These are phyloP conservation scores for Microsporum audouinii DNA, from an alignment of 2,329 filamentous ascomycete species.

Conservation along the genomic window DNA sequence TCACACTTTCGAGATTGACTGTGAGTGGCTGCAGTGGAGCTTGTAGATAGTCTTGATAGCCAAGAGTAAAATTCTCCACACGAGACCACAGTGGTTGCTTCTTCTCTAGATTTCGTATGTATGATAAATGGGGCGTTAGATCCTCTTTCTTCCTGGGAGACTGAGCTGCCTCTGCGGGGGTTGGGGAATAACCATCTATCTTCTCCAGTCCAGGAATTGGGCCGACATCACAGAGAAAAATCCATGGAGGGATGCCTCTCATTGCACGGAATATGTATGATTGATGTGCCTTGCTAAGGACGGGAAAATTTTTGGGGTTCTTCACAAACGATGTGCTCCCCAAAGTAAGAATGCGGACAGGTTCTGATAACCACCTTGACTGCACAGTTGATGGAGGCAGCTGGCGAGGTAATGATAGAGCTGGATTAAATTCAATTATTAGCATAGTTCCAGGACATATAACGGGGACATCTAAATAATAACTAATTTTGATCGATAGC, in stretches of 20 bases:
- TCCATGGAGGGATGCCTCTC: constrained; percentile 48
- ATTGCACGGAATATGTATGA: constrained; percentile 46
- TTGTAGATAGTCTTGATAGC: constrained; percentile 89
- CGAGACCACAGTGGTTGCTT: constrained; percentile 58
- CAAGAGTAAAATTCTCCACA: constrained; percentile 56
- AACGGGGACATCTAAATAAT: not conserved
- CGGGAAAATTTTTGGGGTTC: constrained; percentile 48
- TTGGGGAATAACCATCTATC: constrained; percentile 38
- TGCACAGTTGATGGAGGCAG: constrained; percentile 47
- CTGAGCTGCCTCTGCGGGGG: constrained; percentile 54
- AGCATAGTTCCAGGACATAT: constrained; percentile 14
- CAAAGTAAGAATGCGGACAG: constrained; percentile 46
- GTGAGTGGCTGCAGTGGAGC: constrained; percentile 88
- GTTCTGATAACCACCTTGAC: constrained; percentile 53
- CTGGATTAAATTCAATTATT: constrained; percentile 25
- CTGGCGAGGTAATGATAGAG: constrained; percentile 47
- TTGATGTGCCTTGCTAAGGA: constrained; percentile 49
- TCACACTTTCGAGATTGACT: constrained; percentile 92
- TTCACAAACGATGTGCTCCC: constrained; percentile 44
- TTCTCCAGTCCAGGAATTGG: constrained; percentile 37
- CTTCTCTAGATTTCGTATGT: constrained; percentile 72
- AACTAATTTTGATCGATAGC: not conserved
- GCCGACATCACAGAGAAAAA: constrained; percentile 49
- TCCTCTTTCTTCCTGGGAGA: constrained; percentile 42
- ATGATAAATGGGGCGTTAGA: constrained; percentile 58